A percentile compares a stretch with the other conserved stretches of the same genome.
Conservation (phyloP, 805 yeast species). For the Candida caryicola region DNA sequence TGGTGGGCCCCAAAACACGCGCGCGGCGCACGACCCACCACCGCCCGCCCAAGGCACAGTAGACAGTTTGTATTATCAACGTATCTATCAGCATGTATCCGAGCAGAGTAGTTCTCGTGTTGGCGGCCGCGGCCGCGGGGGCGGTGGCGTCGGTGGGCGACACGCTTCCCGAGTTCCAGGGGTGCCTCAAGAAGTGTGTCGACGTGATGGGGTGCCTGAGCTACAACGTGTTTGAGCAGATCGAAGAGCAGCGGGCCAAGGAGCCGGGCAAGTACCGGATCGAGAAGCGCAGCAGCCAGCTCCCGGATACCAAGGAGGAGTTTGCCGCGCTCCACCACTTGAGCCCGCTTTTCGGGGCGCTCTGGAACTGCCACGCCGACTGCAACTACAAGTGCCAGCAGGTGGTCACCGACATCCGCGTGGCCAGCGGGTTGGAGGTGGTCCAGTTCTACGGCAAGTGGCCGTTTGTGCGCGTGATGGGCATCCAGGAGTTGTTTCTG, state of each 20-base stretch:
- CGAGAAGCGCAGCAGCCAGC: not conserved
- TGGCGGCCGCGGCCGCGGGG: not conserved
- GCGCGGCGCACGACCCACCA: too few species aligned
- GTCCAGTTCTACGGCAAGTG: constrained; percentile 46
- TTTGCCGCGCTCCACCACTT: constrained; percentile 3
- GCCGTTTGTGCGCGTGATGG: constrained; percentile 39
- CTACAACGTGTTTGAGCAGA: constrained; percentile 12
- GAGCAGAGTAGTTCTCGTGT: too few species aligned
- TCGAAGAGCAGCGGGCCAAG: constrained; percentile 8
- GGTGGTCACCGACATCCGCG: constrained; percentile 24
- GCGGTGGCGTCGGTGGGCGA: constrained; percentile 30
- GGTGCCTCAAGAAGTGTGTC: constrained; percentile 25
- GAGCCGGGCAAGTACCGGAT: not conserved
- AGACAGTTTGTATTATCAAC: too few species aligned
- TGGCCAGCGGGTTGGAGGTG: constrained; percentile 17
- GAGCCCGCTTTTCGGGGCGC: constrained; percentile 4
- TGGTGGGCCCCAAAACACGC: too few species aligned
- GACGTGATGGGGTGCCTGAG: constrained; percentile 16
- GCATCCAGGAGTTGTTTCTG: constrained; percentile 36
- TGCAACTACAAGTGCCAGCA: constrained; percentile 43
- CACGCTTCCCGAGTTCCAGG: constrained; percentile 26
- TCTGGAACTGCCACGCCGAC: constrained; percentile 37
- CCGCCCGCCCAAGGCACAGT: too few species aligned
- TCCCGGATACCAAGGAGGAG: constrained; percentile 2
- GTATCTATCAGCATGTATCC: too few species aligned